A percentile compares a stretch with the other conserved stretches of the same genome.
These are phyloP conservation scores for Zymoseptoria tritici DNA, from an alignment of 2,329 filamentous ascomycete species.

Conservation along the genomic window DNA sequence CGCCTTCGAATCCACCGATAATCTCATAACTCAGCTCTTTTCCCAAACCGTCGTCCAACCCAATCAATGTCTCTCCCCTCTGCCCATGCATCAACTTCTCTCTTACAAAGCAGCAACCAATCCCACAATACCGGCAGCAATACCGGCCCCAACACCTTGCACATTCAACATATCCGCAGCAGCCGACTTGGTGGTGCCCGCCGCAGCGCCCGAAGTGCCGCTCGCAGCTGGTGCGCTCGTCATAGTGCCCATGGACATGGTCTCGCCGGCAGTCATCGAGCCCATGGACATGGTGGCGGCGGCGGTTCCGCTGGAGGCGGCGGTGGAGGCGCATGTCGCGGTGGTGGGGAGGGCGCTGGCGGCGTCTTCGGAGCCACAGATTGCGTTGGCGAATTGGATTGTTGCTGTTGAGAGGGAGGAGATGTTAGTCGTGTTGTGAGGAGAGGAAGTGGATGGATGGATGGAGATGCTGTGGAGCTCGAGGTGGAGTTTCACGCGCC, in stretches of 20 bases:
- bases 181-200: not conserved
- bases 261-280: not conserved
- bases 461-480: not conserved
- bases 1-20: not conserved
- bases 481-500: not conserved
- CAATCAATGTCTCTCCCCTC: not conserved
- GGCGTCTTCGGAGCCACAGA: slow-evolving; percentile 33
- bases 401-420: not conserved
- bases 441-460: not conserved
- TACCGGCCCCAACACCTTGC: not conserved
- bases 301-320: not conserved
- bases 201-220: not conserved
- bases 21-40: not conserved
- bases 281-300: not conserved
- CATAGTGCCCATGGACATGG: not conserved
- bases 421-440: not conserved
- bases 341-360: slow-evolving; percentile 29
- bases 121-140: not conserved
- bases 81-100: not conserved
- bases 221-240: not conserved
- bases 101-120: not conserved
- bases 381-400: slow-evolving; percentile 31
- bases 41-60: not conserved
- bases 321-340: slow-evolving; percentile 28
- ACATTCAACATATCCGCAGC: not conserved